Evolutionary conservation across 768 basidiomycete species (phyloP).

Genomic region (Mrakia hoshinonis): DNA sequence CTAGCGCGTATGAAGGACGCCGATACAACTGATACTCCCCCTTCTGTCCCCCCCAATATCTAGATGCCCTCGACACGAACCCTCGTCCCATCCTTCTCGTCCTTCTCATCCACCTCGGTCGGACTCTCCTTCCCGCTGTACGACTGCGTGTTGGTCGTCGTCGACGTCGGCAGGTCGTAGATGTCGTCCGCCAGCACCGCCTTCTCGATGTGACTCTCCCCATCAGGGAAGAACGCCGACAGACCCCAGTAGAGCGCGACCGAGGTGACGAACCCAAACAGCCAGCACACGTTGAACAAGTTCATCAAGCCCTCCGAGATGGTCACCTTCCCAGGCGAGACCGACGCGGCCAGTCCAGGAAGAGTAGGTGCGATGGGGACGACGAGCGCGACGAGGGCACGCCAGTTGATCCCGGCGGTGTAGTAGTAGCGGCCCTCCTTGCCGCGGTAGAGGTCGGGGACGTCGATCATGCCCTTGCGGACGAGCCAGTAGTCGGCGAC

Average conservation of each 20-base stretch:
- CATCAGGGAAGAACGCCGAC: conserved; percentile 42
- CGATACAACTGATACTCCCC: too few relatives aligned
- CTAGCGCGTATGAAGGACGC: too few relatives aligned
- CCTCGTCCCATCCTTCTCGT: neutral
- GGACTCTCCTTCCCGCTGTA: neutral
- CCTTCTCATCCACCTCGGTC: conserved; percentile 10
- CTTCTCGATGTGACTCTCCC: conserved; percentile 41
- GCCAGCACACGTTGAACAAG: conserved; percentile 64
- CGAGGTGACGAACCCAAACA: conserved; percentile 39
- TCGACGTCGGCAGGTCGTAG: neutral
- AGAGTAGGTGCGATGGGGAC: conserved; percentile 41
- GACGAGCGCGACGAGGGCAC: conserved; percentile 61
- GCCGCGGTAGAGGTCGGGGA: conserved; percentile 71
- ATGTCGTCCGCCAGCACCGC: conserved; percentile 32
- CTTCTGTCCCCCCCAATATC: too few relatives aligned
- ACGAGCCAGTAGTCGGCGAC: conserved; percentile 47
- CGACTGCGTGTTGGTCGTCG: neutral
- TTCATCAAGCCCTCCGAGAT: conserved; percentile 51
- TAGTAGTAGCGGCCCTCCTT: conserved; percentile 69
- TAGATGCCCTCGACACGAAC: conserved; percentile 4
- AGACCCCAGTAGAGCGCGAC: conserved; percentile 33
- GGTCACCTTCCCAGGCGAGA: conserved; percentile 52
- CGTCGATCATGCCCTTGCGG: conserved; percentile 61
- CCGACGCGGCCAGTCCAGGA: conserved; percentile 67
- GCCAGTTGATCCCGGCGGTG: conserved; percentile 69